A percentile compares a stretch with the other conserved stretches of the same genome.
These are phyloP conservation scores for Tephrocybe rancida DNA, from an alignment of 768 basidiomycete genomes.

Conservation along the genomic window DNA sequence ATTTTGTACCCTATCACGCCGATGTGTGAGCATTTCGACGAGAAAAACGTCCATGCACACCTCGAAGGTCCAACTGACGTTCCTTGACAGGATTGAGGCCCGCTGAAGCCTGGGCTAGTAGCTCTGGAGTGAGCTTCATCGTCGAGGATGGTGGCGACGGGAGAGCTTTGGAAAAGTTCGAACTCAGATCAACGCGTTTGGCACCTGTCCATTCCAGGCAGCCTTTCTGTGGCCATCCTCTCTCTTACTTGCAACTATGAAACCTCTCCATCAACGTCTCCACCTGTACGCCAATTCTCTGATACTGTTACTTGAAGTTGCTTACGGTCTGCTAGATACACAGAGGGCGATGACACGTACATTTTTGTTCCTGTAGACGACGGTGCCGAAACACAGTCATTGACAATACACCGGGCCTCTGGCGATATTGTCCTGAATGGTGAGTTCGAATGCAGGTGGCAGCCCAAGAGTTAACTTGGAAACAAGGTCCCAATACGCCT, in stretches of 20 bases:
- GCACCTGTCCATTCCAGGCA: slow-evolving; percentile 12
- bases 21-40: slow-evolving; percentile 23
- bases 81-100: slow-evolving; percentile 84
- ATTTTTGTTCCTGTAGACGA: slow-evolving; percentile 71
- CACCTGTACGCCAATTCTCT: slow-evolving; percentile 53
- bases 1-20: slow-evolving; percentile 80
- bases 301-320: neutral
- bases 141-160: slow-evolving; percentile 34
- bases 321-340: slow-evolving; percentile 51
- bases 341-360: slow-evolving; percentile 72
- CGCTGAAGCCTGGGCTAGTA: slow-evolving; percentile 80
- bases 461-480: slow-evolving; percentile 5
- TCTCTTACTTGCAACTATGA: slow-evolving; percentile 48
- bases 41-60: slow-evolving; percentile 38
- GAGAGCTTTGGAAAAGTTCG: slow-evolving; percentile 32
- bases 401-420: slow-evolving; percentile 74
- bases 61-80: slow-evolving; percentile 89
- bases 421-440: slow-evolving; percentile 75
- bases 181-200: slow-evolving; percentile 41
- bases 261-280: slow-evolving; percentile 70
- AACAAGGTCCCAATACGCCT: slow-evolving; percentile 53
- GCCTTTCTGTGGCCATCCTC: slow-evolving; percentile 11
- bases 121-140: slow-evolving; percentile 95
- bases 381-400: slow-evolving; percentile 58
- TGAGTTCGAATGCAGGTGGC: slow-evolving; percentile 31